Conservation (phyloP, 2,329 filamentous ascomycete genomes). For the Diaporthe longicolla region DNA sequence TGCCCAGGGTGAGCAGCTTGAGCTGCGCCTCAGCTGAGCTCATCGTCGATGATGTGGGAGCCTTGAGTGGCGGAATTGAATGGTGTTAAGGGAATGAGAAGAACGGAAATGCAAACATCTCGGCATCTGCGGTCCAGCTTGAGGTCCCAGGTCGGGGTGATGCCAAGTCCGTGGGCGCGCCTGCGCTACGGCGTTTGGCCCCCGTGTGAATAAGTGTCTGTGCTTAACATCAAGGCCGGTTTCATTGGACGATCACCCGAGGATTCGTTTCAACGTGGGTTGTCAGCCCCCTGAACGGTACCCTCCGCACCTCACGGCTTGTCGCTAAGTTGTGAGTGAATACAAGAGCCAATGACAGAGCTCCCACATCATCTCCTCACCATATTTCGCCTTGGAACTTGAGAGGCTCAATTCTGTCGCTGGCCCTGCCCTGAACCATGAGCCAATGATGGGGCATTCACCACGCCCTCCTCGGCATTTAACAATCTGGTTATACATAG, state of each 20-base stretch:
- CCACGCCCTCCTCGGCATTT: too few species aligned
- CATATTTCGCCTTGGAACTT: too few species aligned
- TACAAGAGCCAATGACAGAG: too few species aligned
- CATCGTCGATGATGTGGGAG: not conserved
- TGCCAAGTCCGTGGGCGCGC: slow-evolving; percentile 16
- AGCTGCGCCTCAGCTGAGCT: not conserved
- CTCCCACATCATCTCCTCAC: too few species aligned
- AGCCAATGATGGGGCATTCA: too few species aligned
- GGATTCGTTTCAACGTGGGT: not conserved
- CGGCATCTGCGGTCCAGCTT: not conserved
- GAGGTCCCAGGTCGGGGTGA: not conserved
- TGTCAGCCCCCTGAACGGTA: not conserved
- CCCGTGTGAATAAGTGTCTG: not conserved
- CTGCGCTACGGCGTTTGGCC: slow-evolving; percentile 1
- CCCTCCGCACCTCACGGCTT: not conserved
- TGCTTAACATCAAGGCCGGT: not conserved
- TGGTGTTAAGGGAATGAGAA: not conserved
- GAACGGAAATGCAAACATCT: not conserved
- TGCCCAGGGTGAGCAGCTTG: slow-evolving; percentile 23
- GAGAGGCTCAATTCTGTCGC: too few species aligned
- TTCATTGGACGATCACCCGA: slow-evolving; percentile 11
- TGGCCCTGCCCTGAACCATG: too few species aligned
- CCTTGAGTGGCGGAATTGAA: too few species aligned
- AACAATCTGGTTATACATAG: too few species aligned
- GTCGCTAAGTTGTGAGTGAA: too few species aligned